phyloP scores from a whole-genome alignment of 257 asterid genomes.

The Ballota nigra region DNA sequence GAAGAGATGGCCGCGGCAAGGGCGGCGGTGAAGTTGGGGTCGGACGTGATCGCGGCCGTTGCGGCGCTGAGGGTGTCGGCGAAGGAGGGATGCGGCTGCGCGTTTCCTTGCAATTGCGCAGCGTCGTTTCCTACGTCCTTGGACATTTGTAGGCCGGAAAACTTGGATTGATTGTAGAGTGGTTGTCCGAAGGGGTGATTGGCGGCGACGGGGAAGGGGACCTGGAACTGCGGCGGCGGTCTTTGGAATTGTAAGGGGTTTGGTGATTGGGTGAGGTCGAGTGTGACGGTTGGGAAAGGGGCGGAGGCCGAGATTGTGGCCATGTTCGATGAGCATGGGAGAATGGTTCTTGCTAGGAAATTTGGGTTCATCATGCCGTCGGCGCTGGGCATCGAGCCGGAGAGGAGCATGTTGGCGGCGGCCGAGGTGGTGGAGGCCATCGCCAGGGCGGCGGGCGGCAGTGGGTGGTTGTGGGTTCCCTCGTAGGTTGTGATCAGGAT shows the following conservation, averaged over 20 bases:
- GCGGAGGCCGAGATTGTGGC: constrained; percentile 97
- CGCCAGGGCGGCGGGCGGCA: constrained; percentile 97
- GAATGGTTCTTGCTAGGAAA: constrained; percentile 61
- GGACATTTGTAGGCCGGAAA: constrained; percentile 76
- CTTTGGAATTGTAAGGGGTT: constrained; percentile 49
- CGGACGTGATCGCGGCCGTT: constrained; percentile 77
- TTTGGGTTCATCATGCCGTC: constrained; percentile 82
- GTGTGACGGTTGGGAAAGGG: constrained; percentile 89
- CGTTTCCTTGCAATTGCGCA: constrained; percentile 3
- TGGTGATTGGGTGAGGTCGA: constrained; percentile 79
- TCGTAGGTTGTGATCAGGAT: constrained; percentile 86
- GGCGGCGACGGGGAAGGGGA: constrained; percentile 40
- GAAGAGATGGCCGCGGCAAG: constrained; percentile 84
- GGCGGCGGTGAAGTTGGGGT: constrained; percentile 89
- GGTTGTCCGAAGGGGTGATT: constrained; percentile 58
- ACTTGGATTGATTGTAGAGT: constrained; percentile 69
- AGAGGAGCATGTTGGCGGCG: constrained; percentile 88
- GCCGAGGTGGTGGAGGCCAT: constrained; percentile 97
- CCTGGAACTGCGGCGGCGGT: constrained; percentile 48
- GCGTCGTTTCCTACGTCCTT: constrained; percentile 19
- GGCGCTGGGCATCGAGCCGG: constrained; percentile 86
- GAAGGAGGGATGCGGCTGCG: constrained; percentile 33
- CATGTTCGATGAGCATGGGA: constrained; percentile 75
- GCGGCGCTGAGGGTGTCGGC: constrained; percentile 75
- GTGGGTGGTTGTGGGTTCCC: constrained; percentile 88